These are phyloP conservation scores for Suhomyces anneliseae DNA, from an alignment of 1,139 yeast species.

Conservation along the genomic window DNA sequence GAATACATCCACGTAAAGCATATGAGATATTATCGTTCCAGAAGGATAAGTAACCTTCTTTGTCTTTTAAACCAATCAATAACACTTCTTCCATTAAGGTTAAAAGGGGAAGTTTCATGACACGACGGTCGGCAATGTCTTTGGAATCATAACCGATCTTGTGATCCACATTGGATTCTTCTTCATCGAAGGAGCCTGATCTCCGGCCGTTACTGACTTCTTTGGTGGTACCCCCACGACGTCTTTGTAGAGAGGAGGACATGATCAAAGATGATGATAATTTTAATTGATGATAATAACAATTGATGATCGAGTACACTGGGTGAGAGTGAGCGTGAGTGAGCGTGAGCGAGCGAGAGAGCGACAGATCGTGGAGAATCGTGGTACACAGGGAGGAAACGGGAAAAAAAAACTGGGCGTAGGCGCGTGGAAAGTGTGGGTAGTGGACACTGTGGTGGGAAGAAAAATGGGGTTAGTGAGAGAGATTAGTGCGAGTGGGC, in stretches of 20 bases:
- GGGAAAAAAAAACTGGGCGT: too few species aligned
- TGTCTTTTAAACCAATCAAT: conserved; percentile 88
- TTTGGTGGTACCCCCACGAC: conserved; percentile 39
- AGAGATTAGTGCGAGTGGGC: too few species aligned
- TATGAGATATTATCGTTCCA: conserved; percentile 98
- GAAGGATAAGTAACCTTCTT: conserved; percentile 92
- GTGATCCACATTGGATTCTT: conserved; percentile 34
- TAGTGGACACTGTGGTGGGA: too few species aligned
- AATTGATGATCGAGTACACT: background rate
- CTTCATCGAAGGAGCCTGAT: conserved; percentile 13
- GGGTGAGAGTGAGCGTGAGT: background rate
- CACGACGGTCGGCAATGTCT: conserved; percentile 54
- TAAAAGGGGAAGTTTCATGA: conserved; percentile 60
- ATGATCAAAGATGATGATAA: conserved; percentile 11
- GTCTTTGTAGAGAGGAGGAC: conserved; percentile 47
- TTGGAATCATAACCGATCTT: conserved; percentile 84
- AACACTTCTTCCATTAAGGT: conserved; percentile 97
- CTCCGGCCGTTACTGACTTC: conserved; percentile 18
- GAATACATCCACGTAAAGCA: conserved; percentile 91
- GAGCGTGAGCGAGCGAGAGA: background rate
- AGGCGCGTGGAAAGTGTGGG: too few species aligned
- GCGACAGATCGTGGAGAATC: background rate
- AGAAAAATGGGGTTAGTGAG: too few species aligned
- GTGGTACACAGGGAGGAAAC: too few species aligned
- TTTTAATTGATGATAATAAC: background rate